Percentiles rank a stretch among this genome's conserved stretches.
Evolutionary conservation across 2,329 filamentous ascomycete genomes (phyloP).

Genomic region (Trichoderma sp.): DNA sequence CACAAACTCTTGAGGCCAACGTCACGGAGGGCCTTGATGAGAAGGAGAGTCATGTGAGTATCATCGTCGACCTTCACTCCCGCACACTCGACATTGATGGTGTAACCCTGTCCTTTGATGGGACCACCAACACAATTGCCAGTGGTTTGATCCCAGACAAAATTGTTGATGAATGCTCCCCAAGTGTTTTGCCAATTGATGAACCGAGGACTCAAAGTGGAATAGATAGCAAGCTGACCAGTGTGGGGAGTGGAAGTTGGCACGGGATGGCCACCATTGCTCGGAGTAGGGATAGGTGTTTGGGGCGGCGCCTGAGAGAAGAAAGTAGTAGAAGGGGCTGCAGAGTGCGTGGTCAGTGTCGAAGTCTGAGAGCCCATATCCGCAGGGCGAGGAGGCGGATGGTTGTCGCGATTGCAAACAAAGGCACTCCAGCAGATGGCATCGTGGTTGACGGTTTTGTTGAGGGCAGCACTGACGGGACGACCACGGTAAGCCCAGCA

Average conservation of each 20-base stretch:
- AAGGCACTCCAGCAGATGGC: slow-evolving; percentile 45
- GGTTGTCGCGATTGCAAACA: slow-evolving; percentile 42
- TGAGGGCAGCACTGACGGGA: slow-evolving; percentile 41
- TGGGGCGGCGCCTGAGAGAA: slow-evolving; percentile 33
- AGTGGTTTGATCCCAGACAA: slow-evolving; percentile 42
- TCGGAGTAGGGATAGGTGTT: slow-evolving; percentile 29
- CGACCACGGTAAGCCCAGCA: slow-evolving; percentile 47
- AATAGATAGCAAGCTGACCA: slow-evolving; percentile 36
- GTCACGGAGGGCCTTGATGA: slow-evolving; percentile 43
- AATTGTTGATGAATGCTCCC: slow-evolving; percentile 43
- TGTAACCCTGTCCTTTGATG: slow-evolving; percentile 39
- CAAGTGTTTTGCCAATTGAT: slow-evolving; percentile 44
- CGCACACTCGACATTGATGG: slow-evolving; percentile 40
- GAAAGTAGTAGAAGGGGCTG: slow-evolving; percentile 37
- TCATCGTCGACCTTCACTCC: slow-evolving; percentile 42
- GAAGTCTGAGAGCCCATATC: slow-evolving; percentile 41
- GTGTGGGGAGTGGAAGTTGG: slow-evolving; percentile 35
- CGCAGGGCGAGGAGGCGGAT: slow-evolving; percentile 37
- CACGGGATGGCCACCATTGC: slow-evolving; percentile 31
- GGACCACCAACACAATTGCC: slow-evolving; percentile 38
- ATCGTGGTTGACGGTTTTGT: slow-evolving; percentile 41
- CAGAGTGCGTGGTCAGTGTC: slow-evolving; percentile 35
- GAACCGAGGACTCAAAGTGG: slow-evolving; percentile 41
- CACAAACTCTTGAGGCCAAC: slow-evolving; percentile 42
- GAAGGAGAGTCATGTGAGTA: slow-evolving; percentile 42